Percentiles rank a stretch among this genome's conserved stretches.
Conservation (phyloP, 192 early-diverging fungal genomes). For the Rhizoclosmatium sp. region DNA sequence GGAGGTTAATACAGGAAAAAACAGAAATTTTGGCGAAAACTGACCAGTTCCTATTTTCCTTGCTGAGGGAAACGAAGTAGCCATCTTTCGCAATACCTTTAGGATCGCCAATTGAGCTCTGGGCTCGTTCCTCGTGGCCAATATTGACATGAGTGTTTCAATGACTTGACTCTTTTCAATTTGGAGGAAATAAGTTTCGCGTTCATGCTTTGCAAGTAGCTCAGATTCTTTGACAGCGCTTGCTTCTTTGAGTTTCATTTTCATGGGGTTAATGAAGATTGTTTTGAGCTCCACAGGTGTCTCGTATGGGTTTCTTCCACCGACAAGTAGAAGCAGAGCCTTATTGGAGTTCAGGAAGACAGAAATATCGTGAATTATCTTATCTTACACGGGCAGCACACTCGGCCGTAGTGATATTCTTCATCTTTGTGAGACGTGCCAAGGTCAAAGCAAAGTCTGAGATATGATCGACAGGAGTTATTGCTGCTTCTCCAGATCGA, state of each 20-base stretch:
- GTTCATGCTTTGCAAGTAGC: neutral
- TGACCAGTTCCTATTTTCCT: conserved; percentile 13
- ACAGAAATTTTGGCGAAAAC: neutral
- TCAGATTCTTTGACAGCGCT: neutral
- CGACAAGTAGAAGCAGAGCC: conserved; percentile 1
- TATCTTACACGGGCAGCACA: neutral
- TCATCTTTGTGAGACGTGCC: conserved; percentile 13
- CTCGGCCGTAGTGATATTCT: neutral
- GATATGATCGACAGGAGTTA: conserved; percentile 24
- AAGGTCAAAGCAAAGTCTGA: conserved; percentile 5
- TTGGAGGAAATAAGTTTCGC: conserved; percentile 22
- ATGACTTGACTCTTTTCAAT: conserved; percentile 25
- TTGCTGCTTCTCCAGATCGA: neutral
- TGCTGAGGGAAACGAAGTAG: neutral
- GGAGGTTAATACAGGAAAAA: no score
- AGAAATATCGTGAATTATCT: neutral
- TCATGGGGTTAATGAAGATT: conserved; percentile 14
- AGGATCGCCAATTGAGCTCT: conserved; percentile 1
- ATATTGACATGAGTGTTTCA: neutral
- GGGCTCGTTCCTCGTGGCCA: neutral
- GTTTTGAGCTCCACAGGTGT: neutral
- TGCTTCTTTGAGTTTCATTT: conserved; percentile 14
- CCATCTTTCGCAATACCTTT: conserved; percentile 5
- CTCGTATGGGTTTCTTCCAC: neutral
- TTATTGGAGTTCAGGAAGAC: neutral